Evolutionary conservation across 192 early-diverging fungal species (phyloP).

Genomic region (Powellomyces hirtus): DNA sequence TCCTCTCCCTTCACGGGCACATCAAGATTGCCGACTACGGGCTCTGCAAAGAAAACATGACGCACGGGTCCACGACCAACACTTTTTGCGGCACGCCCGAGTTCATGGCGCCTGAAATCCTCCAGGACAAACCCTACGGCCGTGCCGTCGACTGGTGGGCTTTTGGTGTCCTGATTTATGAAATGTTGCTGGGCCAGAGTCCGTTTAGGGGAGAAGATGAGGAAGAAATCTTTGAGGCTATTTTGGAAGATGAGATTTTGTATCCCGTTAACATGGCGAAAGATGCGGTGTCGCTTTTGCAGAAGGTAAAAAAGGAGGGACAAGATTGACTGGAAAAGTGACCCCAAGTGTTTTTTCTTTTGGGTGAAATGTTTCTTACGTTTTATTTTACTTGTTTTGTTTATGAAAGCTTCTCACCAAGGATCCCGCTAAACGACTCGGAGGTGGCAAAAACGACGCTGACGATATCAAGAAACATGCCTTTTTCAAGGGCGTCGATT

Average conservation of each 20-base stretch:
- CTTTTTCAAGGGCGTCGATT: slow-evolving; percentile 93
- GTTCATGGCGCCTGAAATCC: slow-evolving; percentile 99
- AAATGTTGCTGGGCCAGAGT: slow-evolving; percentile 70
- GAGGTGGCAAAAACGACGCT: slow-evolving; percentile 76
- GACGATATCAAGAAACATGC: slow-evolving; percentile 93
- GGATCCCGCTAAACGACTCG: slow-evolving; percentile 83
- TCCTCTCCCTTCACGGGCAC: slow-evolving; percentile 88
- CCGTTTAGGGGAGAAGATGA: slow-evolving; percentile 96
- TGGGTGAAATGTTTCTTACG: not conserved
- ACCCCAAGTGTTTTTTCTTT: not conserved
- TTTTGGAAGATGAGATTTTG: slow-evolving; percentile 91
- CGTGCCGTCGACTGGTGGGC: slow-evolving; percentile 99
- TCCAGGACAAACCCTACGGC: slow-evolving; percentile 91
- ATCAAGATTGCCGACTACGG: slow-evolving; percentile 99
- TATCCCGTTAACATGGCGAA: slow-evolving; percentile 92
- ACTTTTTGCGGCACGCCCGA: slow-evolving; percentile 99
- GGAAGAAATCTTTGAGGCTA: slow-evolving; percentile 97
- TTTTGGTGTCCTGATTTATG: slow-evolving; percentile 65
- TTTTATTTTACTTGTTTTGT: not conserved
- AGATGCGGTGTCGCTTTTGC: slow-evolving; percentile 88
- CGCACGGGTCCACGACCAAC: slow-evolving; percentile 79
- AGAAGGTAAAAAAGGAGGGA: slow-evolving; percentile 76
- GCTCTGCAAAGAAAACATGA: slow-evolving; percentile 96
- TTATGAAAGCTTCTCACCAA: slow-evolving; percentile 71
- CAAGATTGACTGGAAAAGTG: no score